A percentile compares a stretch with the other conserved stretches of the same genome.
Evolutionary conservation across 202 grass and related monocot species (phyloP).

Genomic region (Setaria viridis): DNA sequence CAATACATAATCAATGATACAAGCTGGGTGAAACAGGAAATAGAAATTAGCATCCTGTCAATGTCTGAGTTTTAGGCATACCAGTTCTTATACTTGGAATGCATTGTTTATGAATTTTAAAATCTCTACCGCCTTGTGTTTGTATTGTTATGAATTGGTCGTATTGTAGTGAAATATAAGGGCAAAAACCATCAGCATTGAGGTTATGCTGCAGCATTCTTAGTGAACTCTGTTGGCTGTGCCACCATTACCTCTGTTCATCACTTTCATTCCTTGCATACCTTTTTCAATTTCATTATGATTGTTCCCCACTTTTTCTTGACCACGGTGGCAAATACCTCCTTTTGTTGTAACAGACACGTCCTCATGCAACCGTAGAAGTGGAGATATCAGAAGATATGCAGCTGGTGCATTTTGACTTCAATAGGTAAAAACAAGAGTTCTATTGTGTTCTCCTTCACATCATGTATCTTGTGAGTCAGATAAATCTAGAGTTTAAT

Average conservation of each 20-base stretch:
- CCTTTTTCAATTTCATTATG: constrained; percentile 17
- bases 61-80: constrained; percentile 17
- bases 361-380: constrained; percentile 97
- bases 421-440: constrained; percentile 80
- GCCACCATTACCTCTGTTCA: not conserved
- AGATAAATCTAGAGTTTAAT: constrained; percentile 25
- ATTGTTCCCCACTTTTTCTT: constrained; percentile 5
- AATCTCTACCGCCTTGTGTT: not conserved
- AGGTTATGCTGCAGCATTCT: not conserved
- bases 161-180: constrained; percentile 18
- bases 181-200: constrained; percentile 6
- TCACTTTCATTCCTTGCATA: not conserved
- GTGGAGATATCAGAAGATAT: constrained; percentile 99
- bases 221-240: not conserved
- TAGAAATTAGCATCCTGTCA: not conserved
- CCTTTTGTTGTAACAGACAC: constrained; percentile 72
- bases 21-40: constrained; percentile 27
- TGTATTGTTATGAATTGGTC: constrained; percentile 6
- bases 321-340: not conserved
- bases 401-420: constrained; percentile 98
- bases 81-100: constrained; percentile 16
- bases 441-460: constrained; percentile 12
- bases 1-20: not conserved
- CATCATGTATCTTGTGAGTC: not conserved
- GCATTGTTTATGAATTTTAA: not conserved